Evolutionary conservation across 495 filamentous ascomycete genomes (phyloP).

Genomic region (Xylaria longipes): DNA sequence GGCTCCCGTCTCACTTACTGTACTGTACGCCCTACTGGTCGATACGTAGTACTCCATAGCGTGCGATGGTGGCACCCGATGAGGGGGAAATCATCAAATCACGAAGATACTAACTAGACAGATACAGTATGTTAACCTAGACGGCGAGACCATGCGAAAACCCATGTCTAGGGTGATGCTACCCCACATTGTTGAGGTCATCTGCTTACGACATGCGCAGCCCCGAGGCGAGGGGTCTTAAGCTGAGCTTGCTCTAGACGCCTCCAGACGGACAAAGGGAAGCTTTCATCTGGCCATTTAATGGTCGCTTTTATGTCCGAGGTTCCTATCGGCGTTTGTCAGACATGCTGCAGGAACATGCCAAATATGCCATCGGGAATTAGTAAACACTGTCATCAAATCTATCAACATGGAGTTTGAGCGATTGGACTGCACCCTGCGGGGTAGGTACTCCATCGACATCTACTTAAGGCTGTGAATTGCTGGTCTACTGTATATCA

Average conservation of each 20-base stretch:
- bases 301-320: constrained; percentile 9
- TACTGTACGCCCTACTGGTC: neutral
- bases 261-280: constrained; percentile 24
- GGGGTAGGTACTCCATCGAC: constrained; percentile 2
- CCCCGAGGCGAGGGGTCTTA: neutral
- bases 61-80: neutral
- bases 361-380: constrained; percentile 1
- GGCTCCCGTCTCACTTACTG: neutral
- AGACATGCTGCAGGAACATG: neutral
- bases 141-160: neutral
- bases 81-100: too few relatives aligned
- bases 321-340: neutral
- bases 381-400: constrained; percentile 14
- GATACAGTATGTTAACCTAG: neutral
- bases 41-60: too few relatives aligned
- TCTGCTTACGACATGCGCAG: constrained; percentile 13
- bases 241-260: neutral
- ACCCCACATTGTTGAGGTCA: constrained; percentile 22
- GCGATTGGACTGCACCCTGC: neutral
- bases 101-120: neutral
- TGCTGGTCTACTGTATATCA: neutral
- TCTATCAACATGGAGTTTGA: neutral
- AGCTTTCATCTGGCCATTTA: constrained; percentile 10
- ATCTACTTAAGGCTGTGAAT: too few relatives aligned
- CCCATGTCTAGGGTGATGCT: constrained; percentile 6